A percentile compares a stretch with the other conserved stretches of the same genome.
These are phyloP conservation scores for Pseudogymnoascus sp. DNA, from an alignment of 2,329 filamentous ascomycete species.

Conservation along the genomic window DNA sequence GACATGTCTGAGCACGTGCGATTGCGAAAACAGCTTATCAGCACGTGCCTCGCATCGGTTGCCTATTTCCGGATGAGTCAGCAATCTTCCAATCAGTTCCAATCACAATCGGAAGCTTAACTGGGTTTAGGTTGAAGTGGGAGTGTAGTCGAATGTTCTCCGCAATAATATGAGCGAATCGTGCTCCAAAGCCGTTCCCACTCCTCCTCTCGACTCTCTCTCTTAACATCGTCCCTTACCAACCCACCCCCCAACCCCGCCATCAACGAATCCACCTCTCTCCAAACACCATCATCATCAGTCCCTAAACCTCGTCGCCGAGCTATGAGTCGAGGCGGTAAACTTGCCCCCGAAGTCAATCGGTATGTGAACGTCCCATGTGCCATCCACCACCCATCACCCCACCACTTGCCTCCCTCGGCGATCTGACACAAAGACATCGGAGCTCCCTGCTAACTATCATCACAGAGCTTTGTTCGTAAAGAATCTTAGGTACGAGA, in stretches of 20 bases:
- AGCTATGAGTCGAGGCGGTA: slow-evolving; percentile 94
- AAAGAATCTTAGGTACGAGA: slow-evolving; percentile 89
- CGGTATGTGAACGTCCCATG: slow-evolving; percentile 51
- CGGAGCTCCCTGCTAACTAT: slow-evolving; percentile 7
- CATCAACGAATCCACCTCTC: slow-evolving; percentile 4
- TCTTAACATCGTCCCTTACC: not conserved
- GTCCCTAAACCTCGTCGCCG: slow-evolving; percentile 30
- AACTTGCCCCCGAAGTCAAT: slow-evolving; percentile 99
- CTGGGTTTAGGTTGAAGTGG: not conserved
- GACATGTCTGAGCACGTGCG: not conserved
- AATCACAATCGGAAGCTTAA: slow-evolving; percentile 7
- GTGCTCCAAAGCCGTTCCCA: slow-evolving; percentile 2
- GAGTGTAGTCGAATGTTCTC: slow-evolving; percentile 5
- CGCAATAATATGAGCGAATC: slow-evolving; percentile 8
- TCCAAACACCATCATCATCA: slow-evolving; percentile 7
- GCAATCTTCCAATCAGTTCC: not conserved
- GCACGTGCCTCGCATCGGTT: not conserved
- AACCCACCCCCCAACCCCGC: not conserved
- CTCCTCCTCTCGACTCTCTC: slow-evolving; percentile 5
- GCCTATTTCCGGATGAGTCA: not conserved
- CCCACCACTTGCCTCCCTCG: slow-evolving; percentile 6
- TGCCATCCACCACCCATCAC: slow-evolving; percentile 11
- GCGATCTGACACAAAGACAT: not conserved
- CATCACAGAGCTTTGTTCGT: slow-evolving; percentile 88
- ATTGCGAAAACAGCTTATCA: not conserved